Conservation (phyloP, 306 rosid species). For the Prosopis cineraria region DNA sequence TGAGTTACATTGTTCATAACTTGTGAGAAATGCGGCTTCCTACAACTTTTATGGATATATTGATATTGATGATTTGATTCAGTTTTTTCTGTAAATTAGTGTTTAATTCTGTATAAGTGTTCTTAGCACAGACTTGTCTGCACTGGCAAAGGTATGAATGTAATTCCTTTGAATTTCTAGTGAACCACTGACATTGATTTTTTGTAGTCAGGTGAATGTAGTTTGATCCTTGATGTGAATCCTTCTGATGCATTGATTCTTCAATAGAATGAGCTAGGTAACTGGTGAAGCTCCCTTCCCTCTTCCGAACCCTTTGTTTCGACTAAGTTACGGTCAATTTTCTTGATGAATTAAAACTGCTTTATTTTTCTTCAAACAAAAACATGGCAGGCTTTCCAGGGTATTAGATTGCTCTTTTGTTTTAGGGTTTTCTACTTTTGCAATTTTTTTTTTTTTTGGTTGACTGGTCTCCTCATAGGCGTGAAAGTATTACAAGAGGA, state of each 20-base stretch:
- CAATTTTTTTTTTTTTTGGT: neutral
- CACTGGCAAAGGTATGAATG: neutral
- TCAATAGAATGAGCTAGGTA: neutral
- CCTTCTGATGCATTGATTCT: neutral
- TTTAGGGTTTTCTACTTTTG: neutral
- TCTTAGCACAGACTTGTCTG: neutral
- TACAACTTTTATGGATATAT: no score
- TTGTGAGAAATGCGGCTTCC: neutral
- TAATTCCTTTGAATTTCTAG: slow-evolving; percentile 3
- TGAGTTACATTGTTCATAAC: neutral
- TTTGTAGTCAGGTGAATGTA: neutral
- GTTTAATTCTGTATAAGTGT: neutral
- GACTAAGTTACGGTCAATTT: neutral
- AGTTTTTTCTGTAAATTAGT: neutral
- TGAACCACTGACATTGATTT: neutral
- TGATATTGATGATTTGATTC: neutral
- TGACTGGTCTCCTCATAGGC: neutral
- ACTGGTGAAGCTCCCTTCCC: neutral
- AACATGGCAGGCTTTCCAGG: neutral
- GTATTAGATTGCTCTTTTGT: neutral
- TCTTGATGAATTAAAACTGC: neutral
- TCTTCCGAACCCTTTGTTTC: neutral
- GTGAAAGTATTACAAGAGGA: neutral
- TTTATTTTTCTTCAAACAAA: neutral
- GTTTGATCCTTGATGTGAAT: neutral